Evolutionary conservation across 371 early-diverging fungal species (phyloP).

Genomic region (Vittaforma corneae): DNA sequence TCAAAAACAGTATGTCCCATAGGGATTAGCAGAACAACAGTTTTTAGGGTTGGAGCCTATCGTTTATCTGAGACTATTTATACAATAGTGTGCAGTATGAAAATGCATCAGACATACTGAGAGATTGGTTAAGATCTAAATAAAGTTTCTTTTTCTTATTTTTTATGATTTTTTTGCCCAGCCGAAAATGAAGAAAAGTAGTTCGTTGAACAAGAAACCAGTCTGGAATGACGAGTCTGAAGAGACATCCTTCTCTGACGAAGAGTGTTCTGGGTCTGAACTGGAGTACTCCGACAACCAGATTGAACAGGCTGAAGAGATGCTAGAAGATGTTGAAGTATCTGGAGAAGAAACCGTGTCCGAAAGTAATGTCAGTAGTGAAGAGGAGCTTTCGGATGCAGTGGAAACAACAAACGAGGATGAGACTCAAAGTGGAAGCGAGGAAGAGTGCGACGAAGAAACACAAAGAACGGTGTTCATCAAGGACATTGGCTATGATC

Average conservation of each 20-base stretch:
- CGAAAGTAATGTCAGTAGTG: neutral
- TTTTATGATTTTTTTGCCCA: neutral
- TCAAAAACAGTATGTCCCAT: slow-evolving; percentile 7
- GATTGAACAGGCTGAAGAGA: neutral
- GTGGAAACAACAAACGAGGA: neutral
- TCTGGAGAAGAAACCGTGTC: neutral
- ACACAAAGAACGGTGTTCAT: slow-evolving; percentile 54
- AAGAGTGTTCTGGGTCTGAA: neutral
- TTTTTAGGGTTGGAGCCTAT: neutral
- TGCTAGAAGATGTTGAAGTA: slow-evolving; percentile 6
- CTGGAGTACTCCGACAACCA: neutral
- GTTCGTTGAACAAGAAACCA: neutral
- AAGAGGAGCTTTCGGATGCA: neutral
- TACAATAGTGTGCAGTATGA: neutral
- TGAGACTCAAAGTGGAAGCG: slow-evolving; percentile 2
- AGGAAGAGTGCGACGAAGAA: slow-evolving; percentile 28
- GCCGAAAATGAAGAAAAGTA: neutral
- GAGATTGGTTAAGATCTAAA: neutral
- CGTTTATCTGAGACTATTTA: neutral
- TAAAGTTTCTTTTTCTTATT: neutral
- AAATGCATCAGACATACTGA: neutral
- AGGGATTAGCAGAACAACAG: neutral
- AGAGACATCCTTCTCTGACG: too few relatives aligned
- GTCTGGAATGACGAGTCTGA: neutral
- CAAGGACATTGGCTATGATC: slow-evolving; percentile 50